Conservation (phyloP, 2,329 filamentous ascomycete species). For the Zasmidium citrigriseum region DNA sequence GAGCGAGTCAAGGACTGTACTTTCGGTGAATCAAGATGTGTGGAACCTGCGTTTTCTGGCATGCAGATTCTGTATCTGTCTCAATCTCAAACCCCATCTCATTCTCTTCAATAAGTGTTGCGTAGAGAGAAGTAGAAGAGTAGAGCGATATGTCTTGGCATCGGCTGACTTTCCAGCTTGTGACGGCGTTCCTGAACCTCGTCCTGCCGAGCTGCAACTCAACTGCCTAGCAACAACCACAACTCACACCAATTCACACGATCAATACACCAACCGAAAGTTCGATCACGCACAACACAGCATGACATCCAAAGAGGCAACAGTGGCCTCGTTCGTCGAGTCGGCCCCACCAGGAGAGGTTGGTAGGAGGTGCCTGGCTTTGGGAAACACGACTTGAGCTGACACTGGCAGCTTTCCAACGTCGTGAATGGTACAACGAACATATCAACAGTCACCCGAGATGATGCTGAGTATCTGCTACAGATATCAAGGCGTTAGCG, state of each 20-base stretch:
- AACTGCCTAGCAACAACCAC: background rate
- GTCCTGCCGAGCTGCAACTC: background rate
- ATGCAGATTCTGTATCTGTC: no score
- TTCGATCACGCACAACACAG: background rate
- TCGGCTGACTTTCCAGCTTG: background rate
- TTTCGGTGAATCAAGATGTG: no score
- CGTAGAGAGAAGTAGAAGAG: background rate
- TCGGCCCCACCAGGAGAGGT: slow-evolving; percentile 97
- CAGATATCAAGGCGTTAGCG: slow-evolving; percentile 89
- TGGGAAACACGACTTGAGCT: slow-evolving; percentile 26
- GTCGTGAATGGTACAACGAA: slow-evolving; percentile 73
- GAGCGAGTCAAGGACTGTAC: no score
- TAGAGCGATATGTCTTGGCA: background rate
- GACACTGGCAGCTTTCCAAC: slow-evolving; percentile 69
- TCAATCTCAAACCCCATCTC: no score
- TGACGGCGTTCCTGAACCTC: background rate
- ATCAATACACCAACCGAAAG: background rate
- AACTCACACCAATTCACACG: background rate
- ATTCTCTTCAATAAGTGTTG: no score
- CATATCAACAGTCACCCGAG: slow-evolving; percentile 7
- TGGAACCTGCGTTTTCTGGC: no score
- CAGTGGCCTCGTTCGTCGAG: slow-evolving; percentile 77
- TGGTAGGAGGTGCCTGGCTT: slow-evolving; percentile 38
- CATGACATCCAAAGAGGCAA: slow-evolving; percentile 37
- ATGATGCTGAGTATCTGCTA: background rate